Conservation (phyloP, 108 stramenopile species). For the Nannochloropsis salina region DNA sequence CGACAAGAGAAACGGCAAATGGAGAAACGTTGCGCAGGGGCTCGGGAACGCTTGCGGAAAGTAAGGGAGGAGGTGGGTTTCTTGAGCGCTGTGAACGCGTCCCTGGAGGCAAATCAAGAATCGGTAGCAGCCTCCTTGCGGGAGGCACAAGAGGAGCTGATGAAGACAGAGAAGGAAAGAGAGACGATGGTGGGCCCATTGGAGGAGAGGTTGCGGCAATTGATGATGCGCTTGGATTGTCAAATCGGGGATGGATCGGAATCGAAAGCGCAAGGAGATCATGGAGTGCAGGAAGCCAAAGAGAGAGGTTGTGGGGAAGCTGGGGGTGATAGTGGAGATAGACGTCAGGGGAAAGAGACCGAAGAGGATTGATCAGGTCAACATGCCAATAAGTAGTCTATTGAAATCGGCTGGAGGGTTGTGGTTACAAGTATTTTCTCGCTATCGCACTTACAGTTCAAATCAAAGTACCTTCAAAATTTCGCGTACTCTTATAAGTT, state of each 20-base stretch:
- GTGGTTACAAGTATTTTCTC: no score
- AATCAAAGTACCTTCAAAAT: no score
- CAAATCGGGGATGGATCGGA: not conserved
- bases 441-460: no score
- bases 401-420: no score
- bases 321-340: not conserved
- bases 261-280: not conserved
- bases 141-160: conserved; percentile 31
- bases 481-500: no score
- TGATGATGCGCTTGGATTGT: not conserved
- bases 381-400: no score
- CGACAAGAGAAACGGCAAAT: conserved; percentile 39
- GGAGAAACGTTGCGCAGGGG: conserved; percentile 31
- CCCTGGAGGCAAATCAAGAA: conserved; percentile 39
- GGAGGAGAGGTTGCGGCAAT: conserved; percentile 35
- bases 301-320: not conserved
- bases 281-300: not conserved
- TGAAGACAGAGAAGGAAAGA: conserved; percentile 20
- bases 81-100: conserved; percentile 29
- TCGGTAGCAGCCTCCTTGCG: conserved; percentile 23
- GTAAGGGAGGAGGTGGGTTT: conserved; percentile 36
- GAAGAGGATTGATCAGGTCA: no score
- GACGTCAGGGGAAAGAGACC: no score
- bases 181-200: conserved; percentile 34
- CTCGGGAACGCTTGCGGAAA: conserved; percentile 28